Base-by-base conservation (phyloP, 768 basidiomycete species). In the Hypsizygus marmoreus region DNA sequence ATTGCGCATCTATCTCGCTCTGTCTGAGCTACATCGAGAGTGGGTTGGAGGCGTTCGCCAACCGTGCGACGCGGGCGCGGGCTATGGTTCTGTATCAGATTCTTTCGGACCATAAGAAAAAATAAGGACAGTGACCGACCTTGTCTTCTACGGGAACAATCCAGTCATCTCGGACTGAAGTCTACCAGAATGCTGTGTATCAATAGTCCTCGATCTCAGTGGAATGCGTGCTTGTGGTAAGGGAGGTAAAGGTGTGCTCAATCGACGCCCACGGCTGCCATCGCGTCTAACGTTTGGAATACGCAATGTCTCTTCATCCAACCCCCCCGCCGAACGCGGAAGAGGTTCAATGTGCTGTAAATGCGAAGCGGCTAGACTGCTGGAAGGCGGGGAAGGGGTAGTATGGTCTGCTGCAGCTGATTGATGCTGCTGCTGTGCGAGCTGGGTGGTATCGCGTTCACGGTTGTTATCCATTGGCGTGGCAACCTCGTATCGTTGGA, bases 11-110 rank as follows among this genome's bases (percentile, higher is more conserved):
- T 81, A 20, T 64, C 61, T 36, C 72, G 71, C 54, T 83, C 77
- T 0, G 16, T 7, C 7, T 58, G 54, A 0, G 86, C 85, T 8
- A 65, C 60, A 0, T 67, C 55, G 4, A 86, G 60, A 0, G 83
- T 88, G 3, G 81, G 80, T 20, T 67, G 41, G 9, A 88, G 60
- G 2, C 86, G 75, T 39, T 83, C 77, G 5, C 68, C 69, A 1
- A 85, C 62, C 0, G 75, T 76, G 29, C 56, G 64, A 16, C 58
- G 67, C 24, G 51, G 54, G 17, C 37, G 38, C 54, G 32, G 37
- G 17, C 9, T 16, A 29, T 29, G 32, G 16, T 8, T 47, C 11
- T 34, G 17, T 17, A 17, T 4, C 16, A 28, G 14, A 19, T 3
- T 14, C 22, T 10, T 29, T 2, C 4, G 9, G 17, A 20, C 12